Percentiles rank a stretch among this genome's conserved stretches.
Evolutionary conservation across 2,329 filamentous ascomycete genomes (phyloP).

Genomic region (Torrubiellomyces zombiae): DNA sequence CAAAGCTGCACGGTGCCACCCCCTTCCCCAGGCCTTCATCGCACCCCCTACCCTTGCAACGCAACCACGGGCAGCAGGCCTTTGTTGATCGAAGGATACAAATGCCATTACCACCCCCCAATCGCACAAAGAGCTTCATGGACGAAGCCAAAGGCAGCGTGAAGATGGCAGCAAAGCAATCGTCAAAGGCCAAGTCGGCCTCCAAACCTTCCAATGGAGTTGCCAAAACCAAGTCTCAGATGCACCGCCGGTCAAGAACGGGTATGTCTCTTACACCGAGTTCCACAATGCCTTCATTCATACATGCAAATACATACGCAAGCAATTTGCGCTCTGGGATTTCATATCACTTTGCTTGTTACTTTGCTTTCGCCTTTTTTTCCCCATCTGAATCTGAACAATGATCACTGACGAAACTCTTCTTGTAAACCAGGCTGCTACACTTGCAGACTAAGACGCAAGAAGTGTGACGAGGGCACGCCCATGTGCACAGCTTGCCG

Average conservation of each 20-base stretch:
- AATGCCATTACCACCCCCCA: conserved; percentile 53
- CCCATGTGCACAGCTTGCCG: conserved; percentile 50
- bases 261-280: too few species aligned
- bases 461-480: conserved; percentile 52
- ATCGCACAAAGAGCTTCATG: conserved; percentile 32
- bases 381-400: neutral
- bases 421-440: conserved; percentile 37
- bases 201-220: conserved; percentile 35
- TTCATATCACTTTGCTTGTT: too few species aligned
- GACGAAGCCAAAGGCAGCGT: conserved; percentile 27
- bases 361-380: conserved; percentile 3
- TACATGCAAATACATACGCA: too few species aligned
- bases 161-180: conserved; percentile 46
- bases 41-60: conserved; percentile 10
- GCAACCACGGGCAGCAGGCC: conserved; percentile 12
- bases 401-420: neutral
- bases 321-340: too few species aligned
- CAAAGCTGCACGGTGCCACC: conserved; percentile 1
- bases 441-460: conserved; percentile 48
- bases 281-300: too few species aligned
- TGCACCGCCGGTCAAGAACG: conserved; percentile 88
- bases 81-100: conserved; percentile 19
- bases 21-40: conserved; percentile 8
- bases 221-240: conserved; percentile 60
- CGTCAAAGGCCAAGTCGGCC: conserved; percentile 40